Evolutionary conservation across 2,329 filamentous ascomycete species (phyloP).

Genomic region (Scortechinia acanthostroma): DNA sequence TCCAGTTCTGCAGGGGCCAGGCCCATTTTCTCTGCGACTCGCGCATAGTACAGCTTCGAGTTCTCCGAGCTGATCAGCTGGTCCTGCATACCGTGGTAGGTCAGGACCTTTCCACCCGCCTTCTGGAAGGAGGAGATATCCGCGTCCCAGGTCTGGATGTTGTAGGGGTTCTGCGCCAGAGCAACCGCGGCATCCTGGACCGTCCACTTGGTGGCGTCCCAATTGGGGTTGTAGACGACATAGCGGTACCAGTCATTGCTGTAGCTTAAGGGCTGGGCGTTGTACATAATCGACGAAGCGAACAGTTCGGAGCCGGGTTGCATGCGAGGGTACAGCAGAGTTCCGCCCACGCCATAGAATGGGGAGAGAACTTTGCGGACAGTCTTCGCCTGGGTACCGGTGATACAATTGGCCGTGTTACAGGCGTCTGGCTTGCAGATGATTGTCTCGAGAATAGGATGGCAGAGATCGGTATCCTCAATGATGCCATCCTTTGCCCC

Average conservation of each 20-base stretch:
- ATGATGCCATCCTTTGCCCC: slow-evolving; percentile 33
- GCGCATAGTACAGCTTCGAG: slow-evolving; percentile 36
- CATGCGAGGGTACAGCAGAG: slow-evolving; percentile 38
- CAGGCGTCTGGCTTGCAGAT: slow-evolving; percentile 18
- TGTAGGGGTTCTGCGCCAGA: slow-evolving; percentile 9
- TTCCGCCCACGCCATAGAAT: slow-evolving; percentile 29
- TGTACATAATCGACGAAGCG: slow-evolving; percentile 23
- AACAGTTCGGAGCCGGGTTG: slow-evolving; percentile 34
- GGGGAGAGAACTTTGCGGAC: slow-evolving; percentile 31
- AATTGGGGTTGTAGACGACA: slow-evolving; percentile 33
- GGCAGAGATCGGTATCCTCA: slow-evolving; percentile 23
- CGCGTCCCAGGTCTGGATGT: slow-evolving; percentile 17
- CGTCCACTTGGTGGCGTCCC: slow-evolving; percentile 25
- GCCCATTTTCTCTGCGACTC: slow-evolving; percentile 32
- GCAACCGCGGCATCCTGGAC: slow-evolving; percentile 21
- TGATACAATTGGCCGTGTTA: slow-evolving; percentile 30
- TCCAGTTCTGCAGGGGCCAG: slow-evolving; percentile 21
- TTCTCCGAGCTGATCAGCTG: slow-evolving; percentile 32
- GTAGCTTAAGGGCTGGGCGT: slow-evolving; percentile 29
- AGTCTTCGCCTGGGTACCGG: slow-evolving; percentile 27
- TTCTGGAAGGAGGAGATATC: slow-evolving; percentile 22
- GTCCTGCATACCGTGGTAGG: slow-evolving; percentile 33
- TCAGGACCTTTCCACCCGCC: slow-evolving; percentile 33
- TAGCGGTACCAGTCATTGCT: slow-evolving; percentile 37
- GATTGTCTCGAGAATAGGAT: slow-evolving; percentile 24